Base-by-base conservation (phyloP, 1,284 basidiomycete species). In the Sporisorium sorghi region DNA sequence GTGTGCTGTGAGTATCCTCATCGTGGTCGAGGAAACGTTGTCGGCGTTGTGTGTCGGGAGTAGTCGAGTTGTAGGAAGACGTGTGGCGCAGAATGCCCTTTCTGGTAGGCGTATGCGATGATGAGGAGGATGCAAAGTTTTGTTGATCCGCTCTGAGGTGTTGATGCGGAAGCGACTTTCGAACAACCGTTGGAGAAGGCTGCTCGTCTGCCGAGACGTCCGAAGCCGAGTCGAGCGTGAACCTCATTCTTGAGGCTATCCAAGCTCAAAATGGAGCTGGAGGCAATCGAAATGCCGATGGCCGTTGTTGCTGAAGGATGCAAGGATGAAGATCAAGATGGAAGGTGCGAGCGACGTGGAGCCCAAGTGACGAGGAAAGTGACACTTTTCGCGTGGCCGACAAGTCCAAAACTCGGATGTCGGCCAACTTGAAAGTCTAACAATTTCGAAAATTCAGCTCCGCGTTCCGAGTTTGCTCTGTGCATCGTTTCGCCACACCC, bases 41-140 rank as follows among this genome's bases (percentile, higher is more conserved):
- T 12, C 42, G 33, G 28, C 52, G 57, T 46, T 58, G 58, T 9
- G 55, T n/a, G 23, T 37, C 46, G 12, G 59, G 47, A 6, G 64
- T 51, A 6, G 49, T 47, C 2, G 67, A 56, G 5, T 4, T 47
- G 32, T 64, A 56, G 3, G 67, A 70, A 2, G 67, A 57, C 0
- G 60, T 60, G n/a, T 68, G 66, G 4, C 71, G 71, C 14, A 73
- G 33, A 15, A 73, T 73, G 12, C 71, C 71, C 24, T 61, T 73
- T 3, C 58, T 43, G 23, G 65, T 48, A 0, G 67, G 60, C 1
- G 60, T 64, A 23, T 39, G 61, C 5, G 64, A 23, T 26, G 63
- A 52, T 14, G 63, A 63, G 2, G 63, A 54, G 0, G 69, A 62
- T 8, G 66, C 60, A 35, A 60, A 64, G 58, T 70, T 70, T 21